Evolutionary conservation across 2,329 filamentous ascomycete species (phyloP), one percentile per base, ranked within the genome.

Genomic region (Phaeosphaeriaceae sp.): DNA sequence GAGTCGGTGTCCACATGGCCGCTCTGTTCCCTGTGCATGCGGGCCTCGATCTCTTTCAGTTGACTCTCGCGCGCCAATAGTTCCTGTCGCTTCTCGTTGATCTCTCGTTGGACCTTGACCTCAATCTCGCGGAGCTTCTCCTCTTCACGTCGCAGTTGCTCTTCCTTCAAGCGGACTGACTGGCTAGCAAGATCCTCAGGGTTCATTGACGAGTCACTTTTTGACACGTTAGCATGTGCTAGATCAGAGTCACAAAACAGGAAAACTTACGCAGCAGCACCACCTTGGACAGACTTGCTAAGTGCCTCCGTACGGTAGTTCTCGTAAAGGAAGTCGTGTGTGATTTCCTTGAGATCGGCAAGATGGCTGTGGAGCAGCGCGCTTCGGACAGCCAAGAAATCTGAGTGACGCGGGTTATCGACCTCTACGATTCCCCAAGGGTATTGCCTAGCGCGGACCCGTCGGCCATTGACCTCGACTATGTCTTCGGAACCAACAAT

Each of bases 271-370:
- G 88, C 88, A 87, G 88, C 87, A 81, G 88, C 86, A 82, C 91
- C 91, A 79, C 92, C 92, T 77, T 97, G 93, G 71, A 99, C 95
- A 79, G 93, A 97, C 92, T 98, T 99, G 85, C 92, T 96, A 73
- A 99, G 91, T 86, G 98, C 98, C 91, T 99, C 95, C 76, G 95
- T 99, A 92, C 95, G 93, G 87, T 99, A 99, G 84, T 99, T 99
- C 81, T 99, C 95, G 83, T 99, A 99, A 66, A 99, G 85, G 89
- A 99, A 99, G 81, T 99, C 95, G 81, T 99, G 95, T 52, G 95
- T 99, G 77, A 99, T 99, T 81, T 99, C 95, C 89, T 99, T 99
- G 74, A 99, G 84, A 80, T 99, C 95, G 61, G 95, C 95, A 77
- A 99, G 84, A 84, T 99, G 95, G 82, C 93, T 97, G 86, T 99